Conservation (phyloP, 1,139 yeast genomes). For the Pichia sp. region DNA sequence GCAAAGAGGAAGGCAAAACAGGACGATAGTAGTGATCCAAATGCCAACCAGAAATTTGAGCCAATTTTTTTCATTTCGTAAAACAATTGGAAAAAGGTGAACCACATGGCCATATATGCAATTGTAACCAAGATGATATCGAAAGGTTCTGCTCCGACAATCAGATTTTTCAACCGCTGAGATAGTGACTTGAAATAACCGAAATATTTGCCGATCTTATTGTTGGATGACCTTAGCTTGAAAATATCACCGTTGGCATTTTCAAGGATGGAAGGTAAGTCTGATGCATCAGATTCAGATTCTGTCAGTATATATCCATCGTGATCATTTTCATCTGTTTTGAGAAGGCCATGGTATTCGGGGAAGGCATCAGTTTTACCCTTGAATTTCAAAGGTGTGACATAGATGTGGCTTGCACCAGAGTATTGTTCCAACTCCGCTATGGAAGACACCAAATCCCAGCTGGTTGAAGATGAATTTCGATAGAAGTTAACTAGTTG, state of each 20-base stretch:
- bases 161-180: constrained; percentile 47
- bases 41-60: constrained; percentile 85
- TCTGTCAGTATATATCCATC: constrained; percentile 31
- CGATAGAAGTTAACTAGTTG: constrained; percentile 14
- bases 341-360: constrained; percentile 25
- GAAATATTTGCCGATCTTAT: constrained; percentile 59
- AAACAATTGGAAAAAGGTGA: constrained; percentile 75
- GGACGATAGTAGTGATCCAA: constrained; percentile 76
- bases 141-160: constrained; percentile 78
- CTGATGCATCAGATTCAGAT: constrained; percentile 31
- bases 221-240: constrained; percentile 62
- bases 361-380: constrained; percentile 28
- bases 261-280: constrained; percentile 35
- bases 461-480: constrained; percentile 8
- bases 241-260: constrained; percentile 43
- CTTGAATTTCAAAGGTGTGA: constrained; percentile 56
- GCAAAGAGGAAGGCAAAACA: constrained; percentile 86
- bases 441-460: constrained; percentile 13
- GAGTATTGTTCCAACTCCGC: constrained; percentile 16
- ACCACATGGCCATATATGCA: constrained; percentile 89
- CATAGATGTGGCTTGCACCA: constrained; percentile 36
- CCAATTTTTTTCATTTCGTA: constrained; percentile 76
- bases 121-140: constrained; percentile 76
- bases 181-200: constrained; percentile 51
- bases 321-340: constrained; percentile 24